Evolutionary conservation across 768 basidiomycete species (phyloP).

Genomic region (Cyathus striatus): DNA sequence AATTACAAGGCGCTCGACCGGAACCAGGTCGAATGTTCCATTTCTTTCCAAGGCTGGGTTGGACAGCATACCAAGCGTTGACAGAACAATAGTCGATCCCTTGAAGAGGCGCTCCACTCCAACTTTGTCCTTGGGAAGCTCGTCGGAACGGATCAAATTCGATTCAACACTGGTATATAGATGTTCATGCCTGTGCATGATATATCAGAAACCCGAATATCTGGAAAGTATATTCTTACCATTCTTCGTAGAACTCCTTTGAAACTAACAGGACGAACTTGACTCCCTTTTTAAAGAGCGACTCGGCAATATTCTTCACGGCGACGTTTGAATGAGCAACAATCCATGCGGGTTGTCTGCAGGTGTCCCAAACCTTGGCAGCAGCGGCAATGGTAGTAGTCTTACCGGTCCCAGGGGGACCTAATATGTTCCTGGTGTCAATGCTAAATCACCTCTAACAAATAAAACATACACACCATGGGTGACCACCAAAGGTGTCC

Average conservation of each 20-base stretch:
- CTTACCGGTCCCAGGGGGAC: slow-evolving; percentile 51
- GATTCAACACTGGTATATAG: slow-evolving; percentile 29
- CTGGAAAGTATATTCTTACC: slow-evolving; percentile 19
- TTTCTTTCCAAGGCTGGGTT: slow-evolving; percentile 31
- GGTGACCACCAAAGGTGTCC: slow-evolving; percentile 24
- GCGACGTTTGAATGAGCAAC: slow-evolving; percentile 46
- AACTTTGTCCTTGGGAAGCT: slow-evolving; percentile 21
- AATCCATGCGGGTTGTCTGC: slow-evolving; percentile 26
- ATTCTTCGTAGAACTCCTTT: slow-evolving; percentile 42
- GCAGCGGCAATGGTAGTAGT: slow-evolving; percentile 46
- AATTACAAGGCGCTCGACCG: slow-evolving; percentile 43
- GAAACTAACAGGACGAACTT: slow-evolving; percentile 41
- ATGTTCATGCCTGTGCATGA: slow-evolving; percentile 42
- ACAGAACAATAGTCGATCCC: slow-evolving; percentile 31
- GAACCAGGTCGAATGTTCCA: slow-evolving; percentile 29
- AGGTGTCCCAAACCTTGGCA: slow-evolving; percentile 26
- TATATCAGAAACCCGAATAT: neutral
- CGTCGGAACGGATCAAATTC: slow-evolving; percentile 35
- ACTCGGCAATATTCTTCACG: slow-evolving; percentile 46
- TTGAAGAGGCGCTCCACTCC: slow-evolving; percentile 21
- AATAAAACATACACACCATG: slow-evolving; percentile 34
- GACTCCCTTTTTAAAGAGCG: slow-evolving; percentile 26
- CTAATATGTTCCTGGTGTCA: no score
- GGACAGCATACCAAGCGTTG: slow-evolving; percentile 46
- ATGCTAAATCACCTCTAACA: no score